Conservation (phyloP, 2,329 filamentous ascomycete species). For the Pestalotiopsis sp. region DNA sequence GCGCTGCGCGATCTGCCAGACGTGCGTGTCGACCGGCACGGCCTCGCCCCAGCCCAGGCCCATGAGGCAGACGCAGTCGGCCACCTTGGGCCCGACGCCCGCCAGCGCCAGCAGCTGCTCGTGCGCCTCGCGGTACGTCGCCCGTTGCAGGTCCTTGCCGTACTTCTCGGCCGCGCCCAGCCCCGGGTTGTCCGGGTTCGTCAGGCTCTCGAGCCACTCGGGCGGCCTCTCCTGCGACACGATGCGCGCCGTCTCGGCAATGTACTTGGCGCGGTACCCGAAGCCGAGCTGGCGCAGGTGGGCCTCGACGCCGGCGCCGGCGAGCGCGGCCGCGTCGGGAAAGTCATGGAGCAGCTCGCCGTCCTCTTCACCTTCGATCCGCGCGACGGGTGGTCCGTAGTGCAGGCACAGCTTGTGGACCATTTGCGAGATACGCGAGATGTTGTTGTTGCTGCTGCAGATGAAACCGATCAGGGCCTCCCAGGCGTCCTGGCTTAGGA, state of each 20-base stretch:
- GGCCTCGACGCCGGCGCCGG: constrained; percentile 73
- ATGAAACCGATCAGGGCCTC: constrained; percentile 93
- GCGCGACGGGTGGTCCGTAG: constrained; percentile 78
- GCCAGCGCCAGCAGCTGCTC: constrained; percentile 76
- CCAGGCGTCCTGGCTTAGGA: constrained; percentile 94
- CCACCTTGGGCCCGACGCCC: constrained; percentile 94
- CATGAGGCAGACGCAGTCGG: constrained; percentile 96
- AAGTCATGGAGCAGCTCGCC: constrained; percentile 95
- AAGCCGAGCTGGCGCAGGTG: constrained; percentile 85
- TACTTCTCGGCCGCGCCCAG: constrained; percentile 49
- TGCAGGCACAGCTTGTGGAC: constrained; percentile 86
- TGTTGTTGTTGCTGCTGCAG: constrained; percentile 99
- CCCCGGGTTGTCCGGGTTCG: constrained; percentile 74
- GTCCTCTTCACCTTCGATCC: too few species aligned
- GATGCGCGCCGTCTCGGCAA: constrained; percentile 80
- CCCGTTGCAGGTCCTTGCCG: constrained; percentile 47
- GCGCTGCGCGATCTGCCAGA: constrained; percentile 96
- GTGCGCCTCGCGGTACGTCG: constrained; percentile 79
- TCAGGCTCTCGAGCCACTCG: constrained; percentile 76
- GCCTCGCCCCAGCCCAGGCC: constrained; percentile 94
- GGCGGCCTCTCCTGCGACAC: constrained; percentile 68
- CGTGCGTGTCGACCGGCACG: constrained; percentile 95
- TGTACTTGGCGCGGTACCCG: constrained; percentile 92
- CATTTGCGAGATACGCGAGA: constrained; percentile 93
- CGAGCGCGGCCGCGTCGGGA: constrained; percentile 74